phyloP scores from a whole-genome alignment of 73 alveolate genomes.

The Paraurostyla sp. region DNA sequence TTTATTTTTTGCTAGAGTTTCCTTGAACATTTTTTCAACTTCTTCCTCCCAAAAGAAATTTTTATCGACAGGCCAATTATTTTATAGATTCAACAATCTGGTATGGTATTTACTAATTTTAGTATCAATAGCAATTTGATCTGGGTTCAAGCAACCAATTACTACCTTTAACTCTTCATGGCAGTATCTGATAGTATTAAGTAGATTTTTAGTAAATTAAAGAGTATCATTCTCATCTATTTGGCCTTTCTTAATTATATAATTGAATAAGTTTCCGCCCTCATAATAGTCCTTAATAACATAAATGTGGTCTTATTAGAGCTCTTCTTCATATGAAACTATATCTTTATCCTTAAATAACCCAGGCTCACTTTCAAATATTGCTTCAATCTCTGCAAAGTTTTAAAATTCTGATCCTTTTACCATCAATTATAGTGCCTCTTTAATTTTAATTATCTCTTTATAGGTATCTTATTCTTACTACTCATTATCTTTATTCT shows the following conservation, averaged over 20 bases:
- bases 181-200: not conserved
- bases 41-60: not conserved
- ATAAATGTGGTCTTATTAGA: slow-evolving; percentile 5
- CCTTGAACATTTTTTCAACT: not conserved
- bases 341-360: not conserved
- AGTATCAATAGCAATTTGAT: slow-evolving; percentile 11
- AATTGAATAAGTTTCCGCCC: slow-evolving; percentile 17
- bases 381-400: not conserved
- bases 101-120: not conserved
- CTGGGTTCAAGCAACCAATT: slow-evolving; percentile 28
- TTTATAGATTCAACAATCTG: not conserved
- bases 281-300: slow-evolving; percentile 16
- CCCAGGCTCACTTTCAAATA: not conserved
- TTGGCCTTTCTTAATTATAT: not conserved
- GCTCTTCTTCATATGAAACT: not conserved
- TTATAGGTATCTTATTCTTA: not conserved
- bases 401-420: slow-evolving; percentile 4
- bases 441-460: too few species aligned
- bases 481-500: not conserved
- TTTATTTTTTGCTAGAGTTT: not conserved
- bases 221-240: not conserved
- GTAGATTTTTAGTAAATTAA: not conserved
- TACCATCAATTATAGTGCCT: not conserved
- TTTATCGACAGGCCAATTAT: not conserved
- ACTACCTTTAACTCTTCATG: slow-evolving; percentile 15